Conservation (phyloP, 2,329 filamentous ascomycete species). For the Hymenoscyphus linearis region DNA sequence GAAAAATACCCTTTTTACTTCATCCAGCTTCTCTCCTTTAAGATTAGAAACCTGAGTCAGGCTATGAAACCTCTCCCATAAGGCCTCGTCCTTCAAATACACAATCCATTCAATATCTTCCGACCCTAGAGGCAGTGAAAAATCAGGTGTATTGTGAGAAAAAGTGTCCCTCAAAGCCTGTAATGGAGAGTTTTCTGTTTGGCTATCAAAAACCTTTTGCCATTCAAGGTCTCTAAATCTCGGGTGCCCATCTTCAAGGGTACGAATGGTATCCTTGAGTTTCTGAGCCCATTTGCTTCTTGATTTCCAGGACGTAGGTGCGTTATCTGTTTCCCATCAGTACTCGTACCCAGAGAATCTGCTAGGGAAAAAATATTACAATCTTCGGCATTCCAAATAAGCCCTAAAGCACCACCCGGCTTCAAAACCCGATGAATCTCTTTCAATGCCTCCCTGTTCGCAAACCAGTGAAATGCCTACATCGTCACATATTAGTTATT, state of each 20-base stretch:
- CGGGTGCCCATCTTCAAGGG: constrained; percentile 51
- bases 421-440: constrained; percentile 64
- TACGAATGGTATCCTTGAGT: constrained; percentile 54
- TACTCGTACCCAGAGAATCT: no score
- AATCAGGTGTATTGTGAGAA: constrained; percentile 40
- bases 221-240: constrained; percentile 63
- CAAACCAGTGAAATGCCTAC: constrained; percentile 57
- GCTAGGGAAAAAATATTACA: constrained; percentile 41
- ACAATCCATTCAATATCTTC: constrained; percentile 51
- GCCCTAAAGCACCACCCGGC: constrained; percentile 53
- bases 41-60: constrained; percentile 63
- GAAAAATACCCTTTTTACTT: constrained; percentile 47
- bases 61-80: constrained; percentile 61
- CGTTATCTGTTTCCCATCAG: constrained; percentile 50
- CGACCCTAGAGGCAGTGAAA: constrained; percentile 57
- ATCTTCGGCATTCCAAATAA: constrained; percentile 72
- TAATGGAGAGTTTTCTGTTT: constrained; percentile 48
- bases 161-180: constrained; percentile 43
- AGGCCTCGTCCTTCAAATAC: constrained; percentile 50
- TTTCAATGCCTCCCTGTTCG: constrained; percentile 52
- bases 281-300: constrained; percentile 56
- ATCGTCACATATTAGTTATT: constrained; percentile 8
- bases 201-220: constrained; percentile 58
- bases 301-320: constrained; percentile 50
- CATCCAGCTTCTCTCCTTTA: constrained; percentile 41